These are phyloP conservation scores for Acorus calamus DNA, from an alignment of 106 monocot species.

Conservation along the genomic window DNA sequence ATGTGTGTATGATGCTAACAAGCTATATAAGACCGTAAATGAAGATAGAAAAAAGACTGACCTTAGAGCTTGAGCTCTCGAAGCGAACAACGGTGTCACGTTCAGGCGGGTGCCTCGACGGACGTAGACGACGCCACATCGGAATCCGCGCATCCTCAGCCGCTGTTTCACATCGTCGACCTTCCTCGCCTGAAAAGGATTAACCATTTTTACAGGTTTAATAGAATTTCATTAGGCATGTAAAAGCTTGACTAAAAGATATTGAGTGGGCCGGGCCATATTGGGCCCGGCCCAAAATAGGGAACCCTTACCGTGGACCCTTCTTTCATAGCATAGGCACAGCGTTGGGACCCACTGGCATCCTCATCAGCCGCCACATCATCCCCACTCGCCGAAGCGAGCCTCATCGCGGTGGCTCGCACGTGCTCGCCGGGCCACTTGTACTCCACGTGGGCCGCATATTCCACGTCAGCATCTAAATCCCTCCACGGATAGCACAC, in stretches of 20 bases:
- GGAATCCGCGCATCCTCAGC: conserved; percentile 60
- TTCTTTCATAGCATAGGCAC: conserved; percentile 33
- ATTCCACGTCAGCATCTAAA: conserved; percentile 32
- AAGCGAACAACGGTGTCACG: conserved; percentile 53
- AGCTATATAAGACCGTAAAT: too few relatives aligned
- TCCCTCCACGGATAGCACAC: conserved; percentile 71
- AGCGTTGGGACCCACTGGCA: conserved; percentile 34
- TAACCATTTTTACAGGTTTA: neutral
- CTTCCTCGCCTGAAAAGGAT: conserved; percentile 26
- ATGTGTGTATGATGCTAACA: too few relatives aligned
- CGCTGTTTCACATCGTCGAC: conserved; percentile 40
- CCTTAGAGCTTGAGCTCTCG: conserved; percentile 57
- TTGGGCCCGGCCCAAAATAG: too few relatives aligned
- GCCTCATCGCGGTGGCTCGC: conserved; percentile 28
- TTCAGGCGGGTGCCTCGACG: conserved; percentile 44
- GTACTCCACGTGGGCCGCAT: conserved; percentile 37
- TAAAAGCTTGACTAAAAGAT: too few relatives aligned
- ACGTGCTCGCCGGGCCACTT: conserved; percentile 48
- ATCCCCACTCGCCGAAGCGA: conserved; percentile 19
- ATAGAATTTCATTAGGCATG: too few relatives aligned
- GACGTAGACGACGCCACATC: conserved; percentile 57
- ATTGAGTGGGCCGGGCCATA: too few relatives aligned
- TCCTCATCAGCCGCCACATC: conserved; percentile 27
- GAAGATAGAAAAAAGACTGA: too few relatives aligned
- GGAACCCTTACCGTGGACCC: conserved; percentile 25